These are phyloP conservation scores for Apiospora kogelbergensis DNA, from an alignment of 2,329 filamentous ascomycete species.

Conservation along the genomic window DNA sequence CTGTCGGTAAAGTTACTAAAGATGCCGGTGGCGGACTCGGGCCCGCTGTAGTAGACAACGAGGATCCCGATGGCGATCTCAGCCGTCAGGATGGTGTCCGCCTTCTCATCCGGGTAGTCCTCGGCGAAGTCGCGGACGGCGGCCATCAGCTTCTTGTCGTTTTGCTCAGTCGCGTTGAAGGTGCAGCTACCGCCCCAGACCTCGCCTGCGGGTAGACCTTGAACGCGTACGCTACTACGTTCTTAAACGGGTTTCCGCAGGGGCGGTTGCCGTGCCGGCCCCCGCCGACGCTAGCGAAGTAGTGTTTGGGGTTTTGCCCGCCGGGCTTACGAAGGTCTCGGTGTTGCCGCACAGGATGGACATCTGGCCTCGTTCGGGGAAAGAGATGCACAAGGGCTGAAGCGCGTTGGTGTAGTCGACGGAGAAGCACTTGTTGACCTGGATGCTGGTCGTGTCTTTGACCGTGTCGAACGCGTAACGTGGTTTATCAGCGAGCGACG, in stretches of 20 bases:
- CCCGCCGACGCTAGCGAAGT: too few relatives aligned
- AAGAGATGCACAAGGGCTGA: not conserved
- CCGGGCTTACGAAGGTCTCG: not conserved
- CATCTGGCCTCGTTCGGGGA: not conserved
- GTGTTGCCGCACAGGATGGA: not conserved
- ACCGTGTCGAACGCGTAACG: not conserved
- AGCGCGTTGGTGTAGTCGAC: not conserved
- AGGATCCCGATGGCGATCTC: constrained; percentile 57
- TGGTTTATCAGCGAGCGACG: too few relatives aligned
- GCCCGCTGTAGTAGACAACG: constrained; percentile 64
- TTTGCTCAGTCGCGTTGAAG: constrained; percentile 33
- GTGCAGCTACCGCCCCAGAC: constrained; percentile 44
- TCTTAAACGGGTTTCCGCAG: constrained; percentile 54
- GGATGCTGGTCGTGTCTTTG: not conserved
- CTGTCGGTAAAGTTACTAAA: constrained; percentile 58
- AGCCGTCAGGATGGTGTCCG: constrained; percentile 58
- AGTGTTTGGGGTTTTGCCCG: not conserved
- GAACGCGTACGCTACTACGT: constrained; percentile 47
- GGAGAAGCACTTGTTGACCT: not conserved
- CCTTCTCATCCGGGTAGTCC: constrained; percentile 59
- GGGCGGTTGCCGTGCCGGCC: not conserved
- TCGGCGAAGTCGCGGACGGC: constrained; percentile 56
- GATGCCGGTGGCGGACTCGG: constrained; percentile 47
- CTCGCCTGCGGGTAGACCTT: constrained; percentile 39
- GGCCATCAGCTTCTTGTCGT: constrained; percentile 40